Conservation (phyloP, 2,329 filamentous ascomycete genomes). For the Curvularia hawaiiensis region DNA sequence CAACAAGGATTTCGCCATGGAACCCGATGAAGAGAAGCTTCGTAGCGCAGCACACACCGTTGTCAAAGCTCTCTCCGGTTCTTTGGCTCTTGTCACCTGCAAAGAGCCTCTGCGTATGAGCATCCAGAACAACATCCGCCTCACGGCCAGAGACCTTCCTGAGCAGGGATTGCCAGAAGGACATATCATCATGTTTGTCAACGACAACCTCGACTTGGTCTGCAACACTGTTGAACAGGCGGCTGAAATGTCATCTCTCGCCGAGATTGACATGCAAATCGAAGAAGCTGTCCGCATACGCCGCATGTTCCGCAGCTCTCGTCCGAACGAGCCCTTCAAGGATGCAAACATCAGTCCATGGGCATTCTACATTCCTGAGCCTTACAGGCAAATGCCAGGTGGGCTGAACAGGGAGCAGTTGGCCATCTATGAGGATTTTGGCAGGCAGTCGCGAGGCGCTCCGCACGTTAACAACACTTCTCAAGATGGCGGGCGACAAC, state of each 20-base stretch:
- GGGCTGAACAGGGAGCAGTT: slow-evolving; percentile 91
- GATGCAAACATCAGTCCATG: slow-evolving; percentile 83
- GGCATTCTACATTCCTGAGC: slow-evolving; percentile 92
- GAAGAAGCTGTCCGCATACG: slow-evolving; percentile 79
- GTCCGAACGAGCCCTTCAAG: slow-evolving; percentile 83
- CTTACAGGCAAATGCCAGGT: slow-evolving; percentile 82
- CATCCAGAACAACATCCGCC: slow-evolving; percentile 96
- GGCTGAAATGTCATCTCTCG: slow-evolving; percentile 88
- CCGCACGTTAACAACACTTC: slow-evolving; percentile 61
- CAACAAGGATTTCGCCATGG: slow-evolving; percentile 93
- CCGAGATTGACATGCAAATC: slow-evolving; percentile 94
- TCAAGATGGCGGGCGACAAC: slow-evolving; percentile 63
- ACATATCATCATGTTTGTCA: slow-evolving; percentile 97
- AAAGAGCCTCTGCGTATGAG: slow-evolving; percentile 96
- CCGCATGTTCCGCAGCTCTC: slow-evolving; percentile 73
- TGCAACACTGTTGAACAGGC: slow-evolving; percentile 95
- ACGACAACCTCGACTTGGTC: slow-evolving; percentile 92
- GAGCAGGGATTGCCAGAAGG: slow-evolving; percentile 85
- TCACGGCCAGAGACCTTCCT: slow-evolving; percentile 69
- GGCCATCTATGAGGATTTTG: slow-evolving; percentile 96
- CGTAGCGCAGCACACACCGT: slow-evolving; percentile 88
- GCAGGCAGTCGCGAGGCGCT: slow-evolving; percentile 76
- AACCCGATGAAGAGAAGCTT: slow-evolving; percentile 85
- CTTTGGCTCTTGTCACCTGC: slow-evolving; percentile 93
- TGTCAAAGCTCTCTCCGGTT: slow-evolving; percentile 93